Base-by-base conservation (phyloP, 2,329 filamentous ascomycete species). In the Sporothrix curviconia region DNA sequence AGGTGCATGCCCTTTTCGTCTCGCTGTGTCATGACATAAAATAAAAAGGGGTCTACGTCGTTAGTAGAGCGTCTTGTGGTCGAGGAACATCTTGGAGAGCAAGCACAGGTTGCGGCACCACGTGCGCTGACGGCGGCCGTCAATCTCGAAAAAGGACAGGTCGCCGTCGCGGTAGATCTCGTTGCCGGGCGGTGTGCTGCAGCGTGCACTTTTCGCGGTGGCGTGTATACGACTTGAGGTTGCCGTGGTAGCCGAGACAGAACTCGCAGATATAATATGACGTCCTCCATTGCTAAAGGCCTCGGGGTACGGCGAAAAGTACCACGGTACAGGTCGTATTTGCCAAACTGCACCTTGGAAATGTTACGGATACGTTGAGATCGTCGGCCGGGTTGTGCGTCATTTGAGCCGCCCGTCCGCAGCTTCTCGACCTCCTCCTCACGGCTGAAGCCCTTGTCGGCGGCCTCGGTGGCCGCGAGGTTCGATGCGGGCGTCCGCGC, bases 41-140 rank as follows among this genome's bases (percentile, higher is more conserved):
- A 99, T 36, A 99, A 75, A 69, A 99, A 99, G 0, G 94, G 94
- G 63, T 99, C 94, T n/a, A 99, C 94, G 66, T 99, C 94, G 75
- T n/a, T 99, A 99, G 76, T 96, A 99, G 7, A 99, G 83, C 5
- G 94, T 97, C 73, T 99, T 99, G 71, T 96, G 95, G 64, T 95
- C 94, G 37, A 99, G 80, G 69, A 99, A 99, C 74, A 97, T 89
- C 68, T 99, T 99, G 22, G 88, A 94, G 15, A 99, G 78, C 9
- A 99, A 77, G 71, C 94, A 99, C 5, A 99, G 80, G 65, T 99
- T 99, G 54, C 95, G 88, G 67, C 94, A 99, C 85, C 94, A 99
- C 1, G 92, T 96, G 4, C 92, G 83, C 69, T 99, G 95, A 58
- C 95, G 84, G 30, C 92, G 83, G 1, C 94, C 94, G 68, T 99